Base-by-base conservation (phyloP, 2,329 filamentous ascomycete genomes). In the Aspergillus sp. region DNA sequence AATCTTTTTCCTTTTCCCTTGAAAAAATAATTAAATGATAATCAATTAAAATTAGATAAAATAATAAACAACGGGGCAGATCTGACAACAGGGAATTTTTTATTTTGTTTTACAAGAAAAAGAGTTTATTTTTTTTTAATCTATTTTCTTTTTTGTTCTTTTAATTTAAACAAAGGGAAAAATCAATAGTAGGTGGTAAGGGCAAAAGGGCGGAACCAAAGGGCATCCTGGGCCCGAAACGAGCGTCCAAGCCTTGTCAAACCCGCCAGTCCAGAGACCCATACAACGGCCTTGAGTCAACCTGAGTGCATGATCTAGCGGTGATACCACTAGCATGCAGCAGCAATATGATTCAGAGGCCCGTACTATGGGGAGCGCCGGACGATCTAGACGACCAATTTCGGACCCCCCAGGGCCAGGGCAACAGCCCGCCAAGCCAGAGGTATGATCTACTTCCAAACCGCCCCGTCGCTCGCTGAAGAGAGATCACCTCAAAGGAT, bases 171-270 rank as follows among this genome's bases (percentile, higher is more conserved):
- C 52, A 46, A 45, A 22, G 24, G n/a, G 20, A 12, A 51, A 11
- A 54, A 54, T 24, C 29, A 36, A 39, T 55, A 32, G 18, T 52
- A 36, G 36, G 32, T 36, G 11, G 32, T 36, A 36, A 29, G 12
- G 52, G 22, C n/a, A 24, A 58, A 50, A 50, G 29, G 54, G 52
- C 36, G 52, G 42, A 29, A 36, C 32, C 54, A 18, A 24, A 55
- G 42, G 53, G 57, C 53, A 24, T 45, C 36, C 32, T 24, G 45
- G 56, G 54, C 54, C 42, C 46, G 53, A 55, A 56, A 31, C 29
- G 49, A 52, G 53, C 57, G 52, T 59, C 50, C 54, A 60, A 60
- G 58, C 54, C 58, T 54, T 55, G 54, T 31, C 47, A 52, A 52
- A 57, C 58, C 36, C 57, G 53, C 53, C 58, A 50, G 36, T 56